Evolutionary conservation across 345 rosid species (phyloP).

Genomic region (Sisymbrium irio): DNA sequence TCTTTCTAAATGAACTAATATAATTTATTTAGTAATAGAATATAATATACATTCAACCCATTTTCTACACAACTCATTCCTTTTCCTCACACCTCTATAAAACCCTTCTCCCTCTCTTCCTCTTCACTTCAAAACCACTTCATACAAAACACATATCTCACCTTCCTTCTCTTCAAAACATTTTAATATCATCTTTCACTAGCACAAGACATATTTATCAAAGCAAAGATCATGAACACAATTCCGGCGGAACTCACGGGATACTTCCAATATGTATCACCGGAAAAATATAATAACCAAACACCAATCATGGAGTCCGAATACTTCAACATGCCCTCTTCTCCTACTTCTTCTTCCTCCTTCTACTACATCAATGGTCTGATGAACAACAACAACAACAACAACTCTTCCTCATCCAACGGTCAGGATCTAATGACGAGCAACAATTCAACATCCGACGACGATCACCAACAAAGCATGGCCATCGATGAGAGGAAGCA

Average conservation of each 20-base stretch:
- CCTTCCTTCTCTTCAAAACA: conserved; percentile 14
- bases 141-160: conserved; percentile 20
- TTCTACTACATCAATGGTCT: conserved; percentile 42
- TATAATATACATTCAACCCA: neutral
- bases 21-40: conserved; percentile 8
- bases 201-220: neutral
- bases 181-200: neutral
- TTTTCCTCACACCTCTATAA: conserved; percentile 43
- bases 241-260: conserved; percentile 54
- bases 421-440: conserved; percentile 44
- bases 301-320: conserved; percentile 27
- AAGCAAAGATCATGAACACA: conserved; percentile 41
- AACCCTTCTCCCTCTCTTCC: conserved; percentile 35
- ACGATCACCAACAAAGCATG: conserved; percentile 53
- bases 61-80: conserved; percentile 12
- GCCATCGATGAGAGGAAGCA: conserved; percentile 85
- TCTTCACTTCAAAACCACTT: conserved; percentile 34
- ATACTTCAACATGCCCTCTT: conserved; percentile 43
- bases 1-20: neutral
- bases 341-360: conserved; percentile 35
- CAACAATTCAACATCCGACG: conserved; percentile 83
- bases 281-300: conserved; percentile 38
- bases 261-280: conserved; percentile 41
- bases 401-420: conserved; percentile 38
- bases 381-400: conserved; percentile 35